Base-by-base conservation (phyloP, 441 rosid species). In the Eugenia klotzschiana region DNA sequence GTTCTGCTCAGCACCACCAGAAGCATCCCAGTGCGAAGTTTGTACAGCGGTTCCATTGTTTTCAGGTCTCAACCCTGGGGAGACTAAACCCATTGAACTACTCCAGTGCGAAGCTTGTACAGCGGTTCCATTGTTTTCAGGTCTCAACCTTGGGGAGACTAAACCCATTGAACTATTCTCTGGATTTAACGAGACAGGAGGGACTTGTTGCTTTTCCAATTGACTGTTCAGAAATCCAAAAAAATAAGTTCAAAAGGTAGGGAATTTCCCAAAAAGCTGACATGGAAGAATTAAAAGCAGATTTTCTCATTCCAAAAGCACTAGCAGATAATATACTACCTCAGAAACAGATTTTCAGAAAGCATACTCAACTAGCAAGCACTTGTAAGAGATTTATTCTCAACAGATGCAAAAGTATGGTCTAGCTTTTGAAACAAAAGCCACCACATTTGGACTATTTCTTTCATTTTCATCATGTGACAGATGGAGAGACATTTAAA, bases 161-260 rank as follows among this genome's bases (percentile, higher is more conserved):
- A 80, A 55, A 23, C 80, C 58, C 55, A 64, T 79, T 13, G 85
- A 64, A 69, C 74, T 27, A 55, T 79, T 33, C 50, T 57, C 85
- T 46, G 82, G 79, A 57, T 84, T 84, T 50, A 80, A 27, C 49
- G 60, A 79, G 46, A 80, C 82, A 84, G 82, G 33, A 55, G 85
- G 58, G 64, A 58, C 53, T 46, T 80, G 82, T 83, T 46, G 85
- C 49, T 79, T 64, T 41, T 72, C 85, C 51, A 41, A 81, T 33
- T 58, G 85, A 84, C 85, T 84, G 82, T 43, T 50, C 54, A 27
- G 43, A 27, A 51, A 51, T 50, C 16, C 54, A 46, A 1, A 49
- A 26, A 26, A 13, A 20, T 11, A 18, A 29, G 25, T n/a, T 58
- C 53, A 33, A 50, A 46, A 51, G 51, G 52, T 4, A 29, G 58